A percentile compares a stretch with the other conserved stretches of the same genome.
Conservation (phyloP, 148 eudicot species). For the Cornus florida region DNA sequence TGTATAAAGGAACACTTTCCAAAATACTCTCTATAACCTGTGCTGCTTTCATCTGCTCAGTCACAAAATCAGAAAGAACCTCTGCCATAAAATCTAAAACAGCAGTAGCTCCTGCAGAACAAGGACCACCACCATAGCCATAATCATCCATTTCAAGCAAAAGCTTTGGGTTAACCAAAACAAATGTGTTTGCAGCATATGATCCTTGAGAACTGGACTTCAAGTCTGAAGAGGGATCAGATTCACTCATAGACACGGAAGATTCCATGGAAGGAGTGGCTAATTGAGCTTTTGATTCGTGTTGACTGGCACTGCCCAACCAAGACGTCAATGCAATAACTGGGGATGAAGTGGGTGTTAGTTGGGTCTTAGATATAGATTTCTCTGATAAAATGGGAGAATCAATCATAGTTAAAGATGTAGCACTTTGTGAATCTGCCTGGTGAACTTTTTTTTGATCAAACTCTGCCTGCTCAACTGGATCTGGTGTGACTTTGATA, state of each 20-base stretch:
- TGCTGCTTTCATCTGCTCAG: conserved; percentile 89
- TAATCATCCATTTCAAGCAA: conserved; percentile 84
- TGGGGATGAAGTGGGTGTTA: conserved; percentile 52
- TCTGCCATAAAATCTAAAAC: conserved; percentile 88
- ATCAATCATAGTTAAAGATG: conserved; percentile 52
- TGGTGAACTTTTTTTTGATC: conserved; percentile 23
- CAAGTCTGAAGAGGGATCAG: conserved; percentile 53
- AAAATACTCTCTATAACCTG: conserved; percentile 67
- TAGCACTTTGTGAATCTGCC: conserved; percentile 72
- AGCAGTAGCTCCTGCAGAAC: conserved; percentile 94
- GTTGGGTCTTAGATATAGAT: conserved; percentile 49
- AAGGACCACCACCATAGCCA: conserved; percentile 96
- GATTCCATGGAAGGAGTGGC: conserved; percentile 63
- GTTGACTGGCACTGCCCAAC: conserved; percentile 51
- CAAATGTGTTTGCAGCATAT: conserved; percentile 38
- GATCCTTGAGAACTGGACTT: conserved; percentile 53
- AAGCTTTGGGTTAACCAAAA: conserved; percentile 55
- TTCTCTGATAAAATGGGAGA: conserved; percentile 83
- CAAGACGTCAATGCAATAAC: conserved; percentile 62
- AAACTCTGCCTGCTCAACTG: conserved; percentile 51
- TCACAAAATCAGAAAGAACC: conserved; percentile 79
- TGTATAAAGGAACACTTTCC: conserved; percentile 84
- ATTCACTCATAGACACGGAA: conserved; percentile 47
- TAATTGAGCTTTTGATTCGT: conserved; percentile 38
- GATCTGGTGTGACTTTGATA: conserved; percentile 32